These are phyloP conservation scores for Suillus americanus DNA, from an alignment of 768 basidiomycete genomes.

Conservation along the genomic window DNA sequence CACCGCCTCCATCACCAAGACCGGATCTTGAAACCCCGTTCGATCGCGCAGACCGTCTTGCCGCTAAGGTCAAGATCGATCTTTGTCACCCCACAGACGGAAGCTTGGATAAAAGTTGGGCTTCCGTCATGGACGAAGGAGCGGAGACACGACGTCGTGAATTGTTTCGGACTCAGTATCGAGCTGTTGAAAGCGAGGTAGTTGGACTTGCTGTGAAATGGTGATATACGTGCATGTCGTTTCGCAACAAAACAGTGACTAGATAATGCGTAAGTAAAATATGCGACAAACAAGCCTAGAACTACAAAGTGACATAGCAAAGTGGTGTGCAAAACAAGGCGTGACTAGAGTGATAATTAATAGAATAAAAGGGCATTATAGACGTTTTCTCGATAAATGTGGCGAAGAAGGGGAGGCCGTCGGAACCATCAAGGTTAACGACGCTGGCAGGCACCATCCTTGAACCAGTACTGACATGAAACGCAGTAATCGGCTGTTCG, in stretches of 20 bases:
- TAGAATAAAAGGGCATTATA: constrained; percentile 24
- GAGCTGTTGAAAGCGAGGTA: constrained; percentile 84
- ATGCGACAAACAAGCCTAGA: constrained; percentile 13
- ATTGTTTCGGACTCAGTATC: constrained; percentile 76
- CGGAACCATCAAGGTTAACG: constrained; percentile 23
- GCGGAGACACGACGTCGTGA: constrained; percentile 44
- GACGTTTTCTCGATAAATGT: constrained; percentile 1
- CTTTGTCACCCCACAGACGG: constrained; percentile 34
- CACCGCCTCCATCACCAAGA: constrained; percentile 45
- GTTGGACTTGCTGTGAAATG: constrained; percentile 75
- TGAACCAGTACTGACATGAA: constrained; percentile 62
- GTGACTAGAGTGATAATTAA: constrained; percentile 22
- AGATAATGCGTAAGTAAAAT: constrained; percentile 10
- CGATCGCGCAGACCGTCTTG: constrained; percentile 37
- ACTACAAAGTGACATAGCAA: constrained; percentile 22
- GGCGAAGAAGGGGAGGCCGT: constrained; percentile 4
- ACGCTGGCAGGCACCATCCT: constrained; percentile 42
- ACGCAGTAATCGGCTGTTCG: constrained; percentile 52
- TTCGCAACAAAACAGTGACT: neutral
- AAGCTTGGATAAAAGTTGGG: constrained; percentile 35
- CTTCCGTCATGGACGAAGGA: constrained; percentile 37
- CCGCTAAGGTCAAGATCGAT: constrained; percentile 40
- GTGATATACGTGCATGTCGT: constrained; percentile 35
- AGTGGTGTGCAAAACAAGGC: constrained; percentile 14
- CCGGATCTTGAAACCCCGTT: constrained; percentile 6